Conservation (phyloP, 2,329 filamentous ascomycete genomes). For the Xylaria sp. region DNA sequence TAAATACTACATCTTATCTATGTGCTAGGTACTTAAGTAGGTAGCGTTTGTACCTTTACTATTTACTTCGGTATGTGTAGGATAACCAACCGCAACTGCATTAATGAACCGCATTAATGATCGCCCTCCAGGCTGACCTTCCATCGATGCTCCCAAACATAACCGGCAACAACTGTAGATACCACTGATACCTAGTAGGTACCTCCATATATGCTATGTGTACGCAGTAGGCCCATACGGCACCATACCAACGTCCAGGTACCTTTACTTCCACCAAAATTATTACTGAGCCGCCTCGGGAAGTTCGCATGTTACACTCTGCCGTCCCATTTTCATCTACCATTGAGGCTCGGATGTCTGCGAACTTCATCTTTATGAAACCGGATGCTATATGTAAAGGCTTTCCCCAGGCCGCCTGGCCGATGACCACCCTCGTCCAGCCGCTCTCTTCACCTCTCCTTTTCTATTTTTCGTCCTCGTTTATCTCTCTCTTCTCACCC, state of each 20-base stretch:
- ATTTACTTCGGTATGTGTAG: too few species aligned
- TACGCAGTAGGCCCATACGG: background rate
- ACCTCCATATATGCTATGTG: background rate
- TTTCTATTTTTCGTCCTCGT: background rate
- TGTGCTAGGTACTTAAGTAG: too few species aligned
- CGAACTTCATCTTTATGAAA: conserved; percentile 28
- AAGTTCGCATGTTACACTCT: background rate
- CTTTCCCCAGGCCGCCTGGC: conserved; percentile 23
- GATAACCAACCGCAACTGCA: conserved; percentile 12
- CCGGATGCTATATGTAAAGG: conserved; percentile 31
- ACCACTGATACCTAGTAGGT: background rate
- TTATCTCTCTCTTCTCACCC: conserved; percentile 10
- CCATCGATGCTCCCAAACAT: conserved; percentile 35
- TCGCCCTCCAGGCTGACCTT: conserved; percentile 38
- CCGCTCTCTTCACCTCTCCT: conserved; percentile 12
- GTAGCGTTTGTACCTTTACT: background rate
- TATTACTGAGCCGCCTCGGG: background rate
- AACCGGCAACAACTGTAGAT: conserved; percentile 18
- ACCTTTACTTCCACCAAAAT: background rate
- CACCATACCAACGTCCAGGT: background rate
- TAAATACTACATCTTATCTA: too few species aligned
- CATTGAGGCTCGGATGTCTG: conserved; percentile 23
- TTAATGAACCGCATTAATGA: conserved; percentile 45
- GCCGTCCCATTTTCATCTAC: background rate
- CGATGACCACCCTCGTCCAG: conserved; percentile 12